These are phyloP conservation scores for Ciborinia camelliae DNA, from an alignment of 2,329 filamentous ascomycete species.

Conservation along the genomic window DNA sequence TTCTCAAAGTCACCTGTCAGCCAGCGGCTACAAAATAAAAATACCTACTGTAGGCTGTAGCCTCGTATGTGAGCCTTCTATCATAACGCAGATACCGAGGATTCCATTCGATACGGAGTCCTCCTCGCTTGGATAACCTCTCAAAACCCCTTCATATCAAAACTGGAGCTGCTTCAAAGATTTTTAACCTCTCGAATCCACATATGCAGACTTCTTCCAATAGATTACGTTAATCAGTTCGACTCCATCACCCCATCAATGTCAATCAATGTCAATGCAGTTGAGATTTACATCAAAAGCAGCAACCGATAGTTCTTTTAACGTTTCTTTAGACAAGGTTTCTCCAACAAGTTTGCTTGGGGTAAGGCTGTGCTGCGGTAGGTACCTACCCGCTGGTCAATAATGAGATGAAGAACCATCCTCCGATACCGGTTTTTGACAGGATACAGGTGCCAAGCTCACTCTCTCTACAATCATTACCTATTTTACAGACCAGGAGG, in stretches of 20 bases:
- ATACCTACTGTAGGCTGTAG: too few relatives aligned
- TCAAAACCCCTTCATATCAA: background rate
- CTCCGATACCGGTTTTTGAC: slow-evolving; percentile 8
- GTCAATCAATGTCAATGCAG: too few relatives aligned
- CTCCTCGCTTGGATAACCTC: background rate
- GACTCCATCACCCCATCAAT: too few relatives aligned
- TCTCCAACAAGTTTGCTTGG: slow-evolving; percentile 3
- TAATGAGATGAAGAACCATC: background rate
- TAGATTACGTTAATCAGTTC: too few relatives aligned
- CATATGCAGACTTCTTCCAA: background rate
- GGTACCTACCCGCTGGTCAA: too few relatives aligned
- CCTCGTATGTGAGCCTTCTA: background rate
- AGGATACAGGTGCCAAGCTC: background rate
- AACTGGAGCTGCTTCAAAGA: slow-evolving; percentile 4
- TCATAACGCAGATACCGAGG: background rate
- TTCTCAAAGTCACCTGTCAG: background rate
- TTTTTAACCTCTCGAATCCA: background rate
- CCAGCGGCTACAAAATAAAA: background rate
- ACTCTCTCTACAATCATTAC: background rate
- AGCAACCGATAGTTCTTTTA: background rate
- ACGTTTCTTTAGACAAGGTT: background rate
- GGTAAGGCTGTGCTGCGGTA: too few relatives aligned
- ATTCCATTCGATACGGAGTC: too few relatives aligned
- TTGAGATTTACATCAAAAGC: background rate
- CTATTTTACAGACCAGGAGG: too few relatives aligned